These are phyloP conservation scores for Lachnellula suecica DNA, from an alignment of 2,329 filamentous ascomycete genomes.

Conservation along the genomic window DNA sequence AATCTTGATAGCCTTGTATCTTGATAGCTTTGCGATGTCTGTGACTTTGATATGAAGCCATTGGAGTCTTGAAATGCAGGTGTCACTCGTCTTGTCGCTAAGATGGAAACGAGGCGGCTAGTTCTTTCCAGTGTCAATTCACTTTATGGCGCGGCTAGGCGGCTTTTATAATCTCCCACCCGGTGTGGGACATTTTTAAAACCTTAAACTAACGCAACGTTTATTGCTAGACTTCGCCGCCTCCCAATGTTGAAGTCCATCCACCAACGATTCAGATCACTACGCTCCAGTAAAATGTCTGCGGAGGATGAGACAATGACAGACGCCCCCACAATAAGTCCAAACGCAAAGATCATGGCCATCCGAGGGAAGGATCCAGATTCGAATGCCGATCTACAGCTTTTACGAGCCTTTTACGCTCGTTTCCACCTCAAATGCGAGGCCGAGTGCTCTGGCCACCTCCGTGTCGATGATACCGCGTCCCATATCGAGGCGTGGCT, in stretches of 20 bases:
- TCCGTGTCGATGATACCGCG: conserved; percentile 1
- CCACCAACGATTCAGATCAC: background rate
- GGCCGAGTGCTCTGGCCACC: background rate
- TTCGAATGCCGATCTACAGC: background rate
- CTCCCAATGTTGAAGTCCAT: background rate
- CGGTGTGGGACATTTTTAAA: background rate
- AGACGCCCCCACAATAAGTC: too few relatives aligned
- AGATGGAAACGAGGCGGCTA: too few relatives aligned
- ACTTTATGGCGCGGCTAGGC: too few relatives aligned
- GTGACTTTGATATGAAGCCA: too few relatives aligned
- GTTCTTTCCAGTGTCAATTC: too few relatives aligned
- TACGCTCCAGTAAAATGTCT: background rate
- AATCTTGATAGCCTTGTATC: too few relatives aligned
- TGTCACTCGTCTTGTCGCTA: too few relatives aligned
- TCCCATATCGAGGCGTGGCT: conserved; percentile 15
- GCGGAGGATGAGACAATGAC: too few relatives aligned
- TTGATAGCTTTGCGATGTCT: too few relatives aligned
- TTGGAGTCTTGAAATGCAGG: too few relatives aligned
- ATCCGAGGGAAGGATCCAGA: background rate
- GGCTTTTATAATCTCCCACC: background rate
- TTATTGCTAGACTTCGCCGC: background rate
- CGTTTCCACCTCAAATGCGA: conserved; percentile 6
- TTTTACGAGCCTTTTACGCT: background rate
- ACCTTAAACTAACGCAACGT: background rate
- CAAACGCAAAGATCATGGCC: background rate